A percentile compares a stretch with the other conserved stretches of the same genome.
These are phyloP conservation scores for Exophiala bonariae DNA, from an alignment of 2,329 filamentous ascomycete genomes.

Conservation along the genomic window DNA sequence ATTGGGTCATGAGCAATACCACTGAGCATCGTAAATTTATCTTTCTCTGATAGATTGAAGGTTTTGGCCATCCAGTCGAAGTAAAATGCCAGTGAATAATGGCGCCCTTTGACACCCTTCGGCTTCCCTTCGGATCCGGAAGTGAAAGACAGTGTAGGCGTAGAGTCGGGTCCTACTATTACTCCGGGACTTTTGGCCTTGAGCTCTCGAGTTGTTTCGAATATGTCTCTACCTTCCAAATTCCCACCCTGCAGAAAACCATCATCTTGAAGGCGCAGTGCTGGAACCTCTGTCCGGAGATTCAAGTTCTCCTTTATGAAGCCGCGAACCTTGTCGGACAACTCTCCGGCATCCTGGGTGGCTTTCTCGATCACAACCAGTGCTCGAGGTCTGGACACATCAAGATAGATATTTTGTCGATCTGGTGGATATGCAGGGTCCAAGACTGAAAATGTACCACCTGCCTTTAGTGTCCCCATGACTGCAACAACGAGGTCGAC, in stretches of 20 bases:
- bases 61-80: constrained; percentile 90
- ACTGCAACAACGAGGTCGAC: constrained; percentile 76
- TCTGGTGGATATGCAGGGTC: constrained; percentile 82
- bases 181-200: constrained; percentile 66
- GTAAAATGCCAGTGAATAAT: constrained; percentile 83
- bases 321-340: constrained; percentile 59
- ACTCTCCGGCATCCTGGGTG: constrained; percentile 64
- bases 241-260: constrained; percentile 71
- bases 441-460: constrained; percentile 62
- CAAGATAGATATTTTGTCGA: constrained; percentile 78
- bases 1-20: constrained; percentile 72
- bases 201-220: constrained; percentile 54
- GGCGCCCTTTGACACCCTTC: constrained; percentile 84
- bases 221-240: constrained; percentile 65
- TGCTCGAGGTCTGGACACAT: constrained; percentile 72
- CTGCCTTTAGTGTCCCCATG: constrained; percentile 70
- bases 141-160: constrained; percentile 73
- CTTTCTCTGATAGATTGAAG: constrained; percentile 71
- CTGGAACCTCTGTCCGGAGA: constrained; percentile 73
- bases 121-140: constrained; percentile 73
- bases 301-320: constrained; percentile 74
- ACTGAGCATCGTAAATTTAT: constrained; percentile 77
- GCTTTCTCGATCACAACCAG: constrained; percentile 74
- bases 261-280: constrained; percentile 68
- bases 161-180: constrained; percentile 81